Evolutionary conservation across 2,329 filamentous ascomycete species (phyloP).

Genomic region (Alternaria gansuensis): DNA sequence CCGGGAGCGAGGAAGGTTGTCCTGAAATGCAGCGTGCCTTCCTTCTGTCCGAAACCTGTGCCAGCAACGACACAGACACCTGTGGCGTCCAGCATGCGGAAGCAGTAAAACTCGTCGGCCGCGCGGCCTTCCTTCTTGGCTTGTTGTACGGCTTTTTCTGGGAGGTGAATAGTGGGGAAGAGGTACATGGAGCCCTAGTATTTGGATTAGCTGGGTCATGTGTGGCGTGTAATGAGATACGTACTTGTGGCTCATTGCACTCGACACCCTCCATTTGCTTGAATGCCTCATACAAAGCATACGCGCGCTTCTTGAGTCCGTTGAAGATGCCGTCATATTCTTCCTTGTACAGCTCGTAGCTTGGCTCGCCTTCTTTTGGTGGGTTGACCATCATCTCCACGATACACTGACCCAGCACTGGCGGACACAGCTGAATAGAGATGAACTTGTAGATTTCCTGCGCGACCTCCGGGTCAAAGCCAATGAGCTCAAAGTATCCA

Average conservation of each 20-base stretch:
- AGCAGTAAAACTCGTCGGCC: constrained; percentile 93
- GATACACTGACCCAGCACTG: constrained; percentile 93
- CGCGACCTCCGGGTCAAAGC: constrained; percentile 84
- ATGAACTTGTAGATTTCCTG: constrained; percentile 99
- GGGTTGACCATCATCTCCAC: constrained; percentile 99
- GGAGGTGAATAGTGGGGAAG: constrained; percentile 90
- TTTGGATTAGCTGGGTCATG: constrained; percentile 4
- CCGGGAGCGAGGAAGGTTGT: constrained; percentile 97
- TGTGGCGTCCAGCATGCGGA: constrained; percentile 88
- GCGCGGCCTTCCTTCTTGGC: constrained; percentile 76
- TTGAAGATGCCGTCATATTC: constrained; percentile 87
- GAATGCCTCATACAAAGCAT: constrained; percentile 89
- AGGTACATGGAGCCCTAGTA: constrained; percentile 89
- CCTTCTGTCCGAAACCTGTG: constrained; percentile 91
- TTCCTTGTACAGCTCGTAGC: constrained; percentile 80
- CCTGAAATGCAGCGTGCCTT: constrained; percentile 89
- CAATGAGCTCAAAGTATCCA: constrained; percentile 95
- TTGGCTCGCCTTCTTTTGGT: constrained; percentile 81
- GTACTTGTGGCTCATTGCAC: constrained; percentile 79
- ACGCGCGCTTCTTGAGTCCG: constrained; percentile 80
- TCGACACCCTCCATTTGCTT: constrained; percentile 94
- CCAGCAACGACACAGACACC: constrained; percentile 95
- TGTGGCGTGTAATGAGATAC: constrained; percentile 29
- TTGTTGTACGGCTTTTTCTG: constrained; percentile 77
- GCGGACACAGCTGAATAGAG: constrained; percentile 94